phyloP scores from a whole-genome alignment of 2,329 filamentous ascomycete species.

The Tolypocladium tropicale region DNA sequence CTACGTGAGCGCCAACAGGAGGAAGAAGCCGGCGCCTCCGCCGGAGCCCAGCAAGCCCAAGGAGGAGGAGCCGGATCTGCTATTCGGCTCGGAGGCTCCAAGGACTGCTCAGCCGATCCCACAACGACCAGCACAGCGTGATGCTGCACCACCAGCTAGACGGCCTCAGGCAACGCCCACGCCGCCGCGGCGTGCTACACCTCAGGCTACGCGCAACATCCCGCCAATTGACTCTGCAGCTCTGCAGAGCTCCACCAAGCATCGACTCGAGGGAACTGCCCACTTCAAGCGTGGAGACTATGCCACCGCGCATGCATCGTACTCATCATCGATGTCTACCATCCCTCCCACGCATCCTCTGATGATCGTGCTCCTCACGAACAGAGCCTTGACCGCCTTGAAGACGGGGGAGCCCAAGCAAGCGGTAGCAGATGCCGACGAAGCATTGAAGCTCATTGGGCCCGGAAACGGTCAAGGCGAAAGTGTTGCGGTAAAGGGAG shows the following conservation, averaged over 20 bases:
- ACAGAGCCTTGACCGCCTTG: slow-evolving; percentile 78
- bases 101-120: slow-evolving; percentile 24
- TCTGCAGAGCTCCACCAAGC: slow-evolving; percentile 64
- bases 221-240: slow-evolving; percentile 60
- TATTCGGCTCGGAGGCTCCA: slow-evolving; percentile 38
- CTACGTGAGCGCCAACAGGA: slow-evolving; percentile 78
- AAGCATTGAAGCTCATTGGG: slow-evolving; percentile 71
- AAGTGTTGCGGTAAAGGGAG: slow-evolving; percentile 56
- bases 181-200: slow-evolving; percentile 29
- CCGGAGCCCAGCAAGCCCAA: slow-evolving; percentile 26
- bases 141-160: slow-evolving; percentile 21
- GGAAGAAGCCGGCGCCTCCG: slow-evolving; percentile 55
- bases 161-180: slow-evolving; percentile 16
- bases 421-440: slow-evolving; percentile 75
- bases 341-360: slow-evolving; percentile 75
- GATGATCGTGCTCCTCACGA: slow-evolving; percentile 79
- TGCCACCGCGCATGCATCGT: slow-evolving; percentile 72
- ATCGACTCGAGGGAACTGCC: slow-evolving; percentile 71
- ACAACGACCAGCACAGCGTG: slow-evolving; percentile 22
- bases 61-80: slow-evolving; percentile 49
- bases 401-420: slow-evolving; percentile 89
- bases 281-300: slow-evolving; percentile 95
- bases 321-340: slow-evolving; percentile 63
- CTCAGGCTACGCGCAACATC: slow-evolving; percentile 44
- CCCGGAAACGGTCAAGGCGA: slow-evolving; percentile 70